Evolutionary conservation across 768 basidiomycete genomes (phyloP).

Genomic region (Hydnum rufescens): DNA sequence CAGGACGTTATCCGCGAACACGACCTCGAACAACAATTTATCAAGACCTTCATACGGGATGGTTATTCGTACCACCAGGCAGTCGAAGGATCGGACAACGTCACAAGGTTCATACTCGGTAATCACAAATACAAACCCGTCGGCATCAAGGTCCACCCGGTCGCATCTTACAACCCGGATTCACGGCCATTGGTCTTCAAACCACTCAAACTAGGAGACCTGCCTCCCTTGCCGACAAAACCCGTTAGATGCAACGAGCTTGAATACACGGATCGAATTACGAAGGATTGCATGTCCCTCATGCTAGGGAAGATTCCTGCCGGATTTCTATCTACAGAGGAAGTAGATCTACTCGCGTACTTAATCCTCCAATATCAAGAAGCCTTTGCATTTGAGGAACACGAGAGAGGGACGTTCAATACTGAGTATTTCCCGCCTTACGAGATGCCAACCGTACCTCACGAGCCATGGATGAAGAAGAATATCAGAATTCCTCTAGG

Average conservation of each 20-base stretch:
- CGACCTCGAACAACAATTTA: not conserved
- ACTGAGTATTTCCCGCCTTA: not conserved
- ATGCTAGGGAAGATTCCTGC: not conserved
- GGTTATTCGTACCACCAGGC: not conserved
- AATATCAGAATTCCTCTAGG: not conserved
- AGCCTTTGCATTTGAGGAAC: slow-evolving; percentile 13
- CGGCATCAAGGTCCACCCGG: not conserved
- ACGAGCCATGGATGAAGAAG: not conserved
- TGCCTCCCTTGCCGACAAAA: not conserved
- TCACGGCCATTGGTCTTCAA: not conserved
- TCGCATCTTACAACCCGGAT: not conserved
- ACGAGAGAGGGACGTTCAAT: slow-evolving; percentile 12
- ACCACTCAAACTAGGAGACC: not conserved
- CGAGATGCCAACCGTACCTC: not conserved
- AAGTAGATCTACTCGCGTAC: not conserved
- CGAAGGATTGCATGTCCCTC: not conserved
- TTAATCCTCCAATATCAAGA: slow-evolving; percentile 6
- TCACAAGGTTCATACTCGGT: not conserved
- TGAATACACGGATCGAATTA: not conserved
- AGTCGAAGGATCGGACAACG: not conserved
- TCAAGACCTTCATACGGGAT: not conserved
- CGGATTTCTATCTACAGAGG: not conserved
- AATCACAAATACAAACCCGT: slow-evolving; percentile 1
- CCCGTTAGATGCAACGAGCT: not conserved
- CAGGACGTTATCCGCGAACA: not conserved